Percentiles rank a stretch among this genome's conserved stretches.
Evolutionary conservation across 139 green algal species (phyloP).

Genomic region (Closterium sp.): DNA sequence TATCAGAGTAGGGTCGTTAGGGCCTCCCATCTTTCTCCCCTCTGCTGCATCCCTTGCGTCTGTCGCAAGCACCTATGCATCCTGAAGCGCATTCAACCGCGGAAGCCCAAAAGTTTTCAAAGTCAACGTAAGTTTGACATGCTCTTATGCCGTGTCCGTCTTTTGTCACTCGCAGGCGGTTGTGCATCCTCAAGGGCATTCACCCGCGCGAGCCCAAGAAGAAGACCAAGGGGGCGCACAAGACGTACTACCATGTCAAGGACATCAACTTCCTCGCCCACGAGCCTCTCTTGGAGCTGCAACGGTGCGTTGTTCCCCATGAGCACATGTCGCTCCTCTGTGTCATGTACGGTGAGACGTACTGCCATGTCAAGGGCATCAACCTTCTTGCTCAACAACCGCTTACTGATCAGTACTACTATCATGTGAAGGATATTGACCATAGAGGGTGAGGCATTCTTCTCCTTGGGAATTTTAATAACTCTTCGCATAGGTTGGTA

Average conservation of each 20-base stretch:
- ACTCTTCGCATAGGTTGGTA: too few species aligned
- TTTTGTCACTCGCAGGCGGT: not conserved
- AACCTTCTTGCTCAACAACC: conserved; percentile 91
- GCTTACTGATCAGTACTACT: conserved; percentile 73
- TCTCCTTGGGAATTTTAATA: too few species aligned
- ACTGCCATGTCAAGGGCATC: conserved; percentile 97
- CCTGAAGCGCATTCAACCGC: conserved; percentile 94
- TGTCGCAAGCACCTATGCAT: conserved; percentile 88
- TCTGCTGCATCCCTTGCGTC: too few species aligned
- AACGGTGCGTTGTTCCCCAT: not conserved
- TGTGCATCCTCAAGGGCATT: conserved; percentile 96
- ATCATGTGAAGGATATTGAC: too few species aligned
- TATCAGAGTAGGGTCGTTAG: too few species aligned
- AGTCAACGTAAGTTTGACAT: conserved; percentile 95
- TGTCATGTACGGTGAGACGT: conserved; percentile 50
- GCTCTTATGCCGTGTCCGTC: too few species aligned
- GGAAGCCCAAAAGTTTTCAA: conserved; percentile 93
- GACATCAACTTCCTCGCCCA: conserved; percentile 94
- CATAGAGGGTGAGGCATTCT: too few species aligned
- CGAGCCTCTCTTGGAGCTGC: conserved; percentile 85
- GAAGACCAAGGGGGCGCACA: conserved; percentile 88
- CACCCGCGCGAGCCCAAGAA: conserved; percentile 95
- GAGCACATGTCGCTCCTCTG: conserved; percentile 40
- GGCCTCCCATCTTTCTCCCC: too few species aligned
- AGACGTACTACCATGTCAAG: conserved; percentile 99